phyloP scores from a whole-genome alignment of 1,284 basidiomycete genomes.

The Cryptococcus maquisensis region DNA sequence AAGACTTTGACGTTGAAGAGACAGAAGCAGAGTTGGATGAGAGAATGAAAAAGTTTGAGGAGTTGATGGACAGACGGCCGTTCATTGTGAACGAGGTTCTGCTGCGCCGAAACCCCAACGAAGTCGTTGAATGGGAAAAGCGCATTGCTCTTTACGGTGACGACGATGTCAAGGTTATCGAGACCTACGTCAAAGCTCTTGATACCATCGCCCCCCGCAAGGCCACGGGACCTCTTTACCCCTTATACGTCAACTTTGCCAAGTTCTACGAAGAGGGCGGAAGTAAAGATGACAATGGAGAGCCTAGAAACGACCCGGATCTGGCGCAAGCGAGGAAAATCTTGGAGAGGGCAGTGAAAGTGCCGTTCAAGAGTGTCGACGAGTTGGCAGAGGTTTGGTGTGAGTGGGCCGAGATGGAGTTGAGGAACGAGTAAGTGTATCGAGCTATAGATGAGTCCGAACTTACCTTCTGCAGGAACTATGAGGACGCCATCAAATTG shows the following conservation, averaged over 20 bases:
- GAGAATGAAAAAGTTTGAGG: slow-evolving; percentile 90
- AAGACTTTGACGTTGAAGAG: slow-evolving; percentile 67
- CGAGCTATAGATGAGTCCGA: neutral
- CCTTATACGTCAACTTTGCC: slow-evolving; percentile 91
- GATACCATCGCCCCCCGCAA: slow-evolving; percentile 84
- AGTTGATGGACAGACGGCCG: slow-evolving; percentile 88
- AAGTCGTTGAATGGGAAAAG: slow-evolving; percentile 99
- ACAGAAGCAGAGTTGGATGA: slow-evolving; percentile 81
- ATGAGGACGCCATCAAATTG: slow-evolving; percentile 87
- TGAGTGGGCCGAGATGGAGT: slow-evolving; percentile 98
- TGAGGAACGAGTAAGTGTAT: slow-evolving; percentile 77
- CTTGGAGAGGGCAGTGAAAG: slow-evolving; percentile 83
- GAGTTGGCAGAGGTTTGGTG: slow-evolving; percentile 99
- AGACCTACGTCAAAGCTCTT: slow-evolving; percentile 85
- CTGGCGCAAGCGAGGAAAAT: slow-evolving; percentile 84
- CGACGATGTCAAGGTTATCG: slow-evolving; percentile 88
- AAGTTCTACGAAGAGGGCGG: slow-evolving; percentile 98
- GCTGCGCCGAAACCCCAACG: slow-evolving; percentile 88
- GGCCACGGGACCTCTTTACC: slow-evolving; percentile 85
- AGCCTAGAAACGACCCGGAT: slow-evolving; percentile 66
- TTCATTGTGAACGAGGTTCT: slow-evolving; percentile 97
- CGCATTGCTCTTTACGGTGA: slow-evolving; percentile 88
- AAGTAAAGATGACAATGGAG: slow-evolving; percentile 55
- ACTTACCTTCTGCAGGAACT: slow-evolving; percentile 63
- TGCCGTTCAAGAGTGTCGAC: slow-evolving; percentile 92